These are phyloP conservation scores for Trifolium dubium DNA, from an alignment of 306 rosid species.

Conservation along the genomic window DNA sequence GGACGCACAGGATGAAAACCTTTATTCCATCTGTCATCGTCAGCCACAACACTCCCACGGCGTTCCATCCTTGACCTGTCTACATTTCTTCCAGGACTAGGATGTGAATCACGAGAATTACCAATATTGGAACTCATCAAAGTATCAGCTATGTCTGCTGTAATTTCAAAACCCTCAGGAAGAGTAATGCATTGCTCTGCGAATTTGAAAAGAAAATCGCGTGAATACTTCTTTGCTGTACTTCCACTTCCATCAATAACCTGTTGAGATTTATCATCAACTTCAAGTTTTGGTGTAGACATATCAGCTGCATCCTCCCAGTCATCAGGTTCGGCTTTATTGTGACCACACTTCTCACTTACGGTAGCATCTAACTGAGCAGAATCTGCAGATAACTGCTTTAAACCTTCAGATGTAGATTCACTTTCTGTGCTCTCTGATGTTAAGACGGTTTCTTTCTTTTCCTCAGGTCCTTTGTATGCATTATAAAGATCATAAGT, in stretches of 20 bases:
- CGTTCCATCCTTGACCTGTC: slow-evolving; percentile 78
- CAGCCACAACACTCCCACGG: slow-evolving; percentile 63
- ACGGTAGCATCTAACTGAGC: slow-evolving; percentile 45
- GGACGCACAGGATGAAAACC: slow-evolving; percentile 58
- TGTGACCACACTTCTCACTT: slow-evolving; percentile 46
- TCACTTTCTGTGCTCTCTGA: slow-evolving; percentile 56
- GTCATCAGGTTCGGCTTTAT: slow-evolving; percentile 80
- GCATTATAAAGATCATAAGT: slow-evolving; percentile 97
- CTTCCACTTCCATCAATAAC: slow-evolving; percentile 54
- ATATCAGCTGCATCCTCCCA: slow-evolving; percentile 98
- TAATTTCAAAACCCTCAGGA: slow-evolving; percentile 70
- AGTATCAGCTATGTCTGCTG: slow-evolving; percentile 52
- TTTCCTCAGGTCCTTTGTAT: slow-evolving; percentile 90
- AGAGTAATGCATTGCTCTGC: slow-evolving; percentile 62
- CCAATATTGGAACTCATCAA: slow-evolving; percentile 48
- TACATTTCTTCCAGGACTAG: slow-evolving; percentile 70
- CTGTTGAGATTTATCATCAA: slow-evolving; percentile 47
- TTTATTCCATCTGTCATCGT: slow-evolving; percentile 83
- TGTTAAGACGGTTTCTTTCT: slow-evolving; percentile 58
- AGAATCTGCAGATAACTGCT: slow-evolving; percentile 52
- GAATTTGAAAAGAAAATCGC: slow-evolving; percentile 86
- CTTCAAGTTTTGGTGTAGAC: slow-evolving; percentile 71
- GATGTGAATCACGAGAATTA: slow-evolving; percentile 59
- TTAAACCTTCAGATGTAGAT: slow-evolving; percentile 41
- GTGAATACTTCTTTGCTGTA: slow-evolving; percentile 67